Conservation (phyloP, 106 monocot genomes). For the Apostasia ramifera region DNA sequence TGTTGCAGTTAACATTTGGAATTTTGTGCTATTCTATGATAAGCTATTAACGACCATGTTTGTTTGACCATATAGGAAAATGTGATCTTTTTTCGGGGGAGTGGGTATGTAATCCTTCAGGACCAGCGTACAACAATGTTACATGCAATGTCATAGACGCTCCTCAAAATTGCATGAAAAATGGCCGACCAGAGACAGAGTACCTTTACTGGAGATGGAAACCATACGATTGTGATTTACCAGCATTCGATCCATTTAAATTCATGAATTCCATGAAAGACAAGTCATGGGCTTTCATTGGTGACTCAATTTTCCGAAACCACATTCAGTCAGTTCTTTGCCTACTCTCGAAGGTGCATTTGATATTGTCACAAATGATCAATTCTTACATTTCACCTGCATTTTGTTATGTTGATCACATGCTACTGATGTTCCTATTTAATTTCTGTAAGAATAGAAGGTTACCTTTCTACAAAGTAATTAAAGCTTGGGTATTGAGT, state of each 20-base stretch:
- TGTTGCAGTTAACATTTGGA: background rate
- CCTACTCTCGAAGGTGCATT: slow-evolving; percentile 37
- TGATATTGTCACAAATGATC: background rate
- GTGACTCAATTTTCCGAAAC: slow-evolving; percentile 50
- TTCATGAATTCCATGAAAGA: slow-evolving; percentile 35
- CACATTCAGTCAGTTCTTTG: slow-evolving; percentile 47
- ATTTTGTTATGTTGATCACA: no score
- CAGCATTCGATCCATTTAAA: slow-evolving; percentile 27
- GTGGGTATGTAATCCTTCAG: slow-evolving; percentile 33
- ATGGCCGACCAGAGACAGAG: slow-evolving; percentile 41
- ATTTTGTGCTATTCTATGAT: no score
- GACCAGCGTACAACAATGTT: slow-evolving; percentile 39
- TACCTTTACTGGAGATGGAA: slow-evolving; percentile 58
- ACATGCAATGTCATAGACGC: slow-evolving; percentile 29
- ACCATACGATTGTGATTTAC: slow-evolving; percentile 33
- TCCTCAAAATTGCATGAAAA: slow-evolving; percentile 35
- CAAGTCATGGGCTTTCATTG: slow-evolving; percentile 46
- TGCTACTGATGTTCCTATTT: no score
- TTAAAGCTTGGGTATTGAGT: no score
- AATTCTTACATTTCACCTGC: no score
- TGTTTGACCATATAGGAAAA: slow-evolving; percentile 15
- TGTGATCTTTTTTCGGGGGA: slow-evolving; percentile 36
- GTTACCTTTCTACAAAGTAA: no score
- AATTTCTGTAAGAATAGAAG: no score
- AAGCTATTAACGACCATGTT: no score